Base-by-base conservation (phyloP, 176 grass and related monocot genomes). In the Poa pratensis region DNA sequence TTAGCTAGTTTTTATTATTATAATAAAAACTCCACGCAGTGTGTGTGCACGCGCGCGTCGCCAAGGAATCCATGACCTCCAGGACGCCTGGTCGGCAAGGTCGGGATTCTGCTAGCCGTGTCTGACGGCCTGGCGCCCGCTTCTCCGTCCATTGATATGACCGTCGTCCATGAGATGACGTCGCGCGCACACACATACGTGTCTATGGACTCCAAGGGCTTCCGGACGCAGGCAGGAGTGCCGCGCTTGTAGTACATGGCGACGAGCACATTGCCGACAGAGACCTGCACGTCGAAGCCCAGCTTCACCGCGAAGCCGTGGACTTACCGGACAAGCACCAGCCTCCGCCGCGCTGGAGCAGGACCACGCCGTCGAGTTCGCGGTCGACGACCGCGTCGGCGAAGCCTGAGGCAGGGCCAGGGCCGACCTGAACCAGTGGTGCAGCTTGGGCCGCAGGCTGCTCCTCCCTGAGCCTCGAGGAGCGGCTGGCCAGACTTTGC, bases 231-330 rank as follows among this genome's bases (percentile, higher is more conserved):
- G 39, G 39, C 39, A 42, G 39, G 39, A 42, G 39, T 7, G 39
- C 39, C 39, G 39, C 39, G 7, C 39, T 42, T 42, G 39, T 42
- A 42, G 39, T 42, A 98, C 93, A 98, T 94, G 5, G 91, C 89
- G 55, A 95, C 84, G 55, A 95, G 89, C 61, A 93, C 91, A 12
- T 93, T 95, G 73, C 87, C 82, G 20, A 95, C 60, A 65, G 83
- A 78, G 62, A 91, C 69, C 74, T 85, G 76, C 1, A 42, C 61
- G 22, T 86, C 76, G 49, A 90, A 67, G 24, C 93, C 93, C 46
- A 95, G 70, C 86, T 98, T 95, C 58, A 40, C 79, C 11, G 85
- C 81, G 13, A 98, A 84, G 27, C 91, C 70, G 37, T 98, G 95
- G 40, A 98, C 79, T 85, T 97, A 89, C 17, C 70, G 45, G 80